A percentile compares a stretch with the other conserved stretches of the same genome.
phyloP scores from a whole-genome alignment of 2,329 filamentous ascomycete genomes.

The Colletotrichum phormii region DNA sequence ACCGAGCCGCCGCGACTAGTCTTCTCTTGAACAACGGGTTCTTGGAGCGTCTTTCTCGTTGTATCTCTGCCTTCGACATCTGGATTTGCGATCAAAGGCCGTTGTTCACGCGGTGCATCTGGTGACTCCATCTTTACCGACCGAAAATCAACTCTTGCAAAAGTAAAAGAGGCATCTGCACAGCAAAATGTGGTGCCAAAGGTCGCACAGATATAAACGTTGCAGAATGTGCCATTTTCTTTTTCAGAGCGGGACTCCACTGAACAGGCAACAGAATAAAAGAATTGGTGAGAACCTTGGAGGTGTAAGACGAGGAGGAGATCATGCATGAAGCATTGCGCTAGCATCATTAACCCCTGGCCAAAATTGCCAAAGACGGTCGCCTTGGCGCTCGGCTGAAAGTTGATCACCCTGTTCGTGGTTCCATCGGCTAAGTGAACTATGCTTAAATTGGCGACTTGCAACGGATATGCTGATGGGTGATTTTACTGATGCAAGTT shows the following conservation, averaged over 20 bases:
- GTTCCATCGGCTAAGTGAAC: neutral
- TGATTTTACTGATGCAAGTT: neutral
- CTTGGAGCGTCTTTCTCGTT: neutral
- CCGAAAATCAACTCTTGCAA: neutral
- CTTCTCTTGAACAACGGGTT: neutral
- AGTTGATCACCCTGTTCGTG: neutral
- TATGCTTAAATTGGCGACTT: neutral
- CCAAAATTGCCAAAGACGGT: neutral
- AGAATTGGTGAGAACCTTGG: neutral
- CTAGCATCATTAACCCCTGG: neutral
- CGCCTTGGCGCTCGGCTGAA: neutral
- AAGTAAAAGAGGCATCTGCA: neutral
- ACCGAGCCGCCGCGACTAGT: neutral
- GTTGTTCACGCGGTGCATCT: neutral
- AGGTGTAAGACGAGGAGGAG: neutral
- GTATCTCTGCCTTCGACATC: neutral
- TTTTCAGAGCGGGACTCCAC: neutral
- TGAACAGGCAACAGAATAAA: neutral
- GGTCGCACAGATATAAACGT: no score
- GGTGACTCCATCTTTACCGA: neutral
- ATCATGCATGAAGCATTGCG: neutral
- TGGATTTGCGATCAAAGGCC: neutral
- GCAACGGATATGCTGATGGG: neutral
- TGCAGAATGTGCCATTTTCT: no score
- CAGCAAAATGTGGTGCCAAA: no score